Conservation (phyloP, 257 asterid species). For the Nicotiana tomentosiformis region DNA sequence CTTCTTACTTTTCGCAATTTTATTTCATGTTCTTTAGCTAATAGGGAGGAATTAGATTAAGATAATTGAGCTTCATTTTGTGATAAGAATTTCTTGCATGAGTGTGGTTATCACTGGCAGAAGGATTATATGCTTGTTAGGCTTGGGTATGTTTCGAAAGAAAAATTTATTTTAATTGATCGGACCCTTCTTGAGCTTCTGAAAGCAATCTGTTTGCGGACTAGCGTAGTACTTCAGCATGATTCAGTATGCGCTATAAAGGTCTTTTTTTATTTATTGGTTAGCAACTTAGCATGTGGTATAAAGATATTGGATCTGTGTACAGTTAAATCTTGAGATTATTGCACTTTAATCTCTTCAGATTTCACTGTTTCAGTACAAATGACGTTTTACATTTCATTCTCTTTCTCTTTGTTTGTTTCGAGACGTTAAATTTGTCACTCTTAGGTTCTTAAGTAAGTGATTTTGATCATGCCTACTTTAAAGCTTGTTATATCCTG, state of each 20-base stretch:
- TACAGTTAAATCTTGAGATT: not conserved
- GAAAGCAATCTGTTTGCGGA: not conserved
- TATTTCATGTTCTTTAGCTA: not conserved
- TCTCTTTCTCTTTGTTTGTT: not conserved
- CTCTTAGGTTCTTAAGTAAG: not conserved
- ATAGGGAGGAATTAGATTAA: not conserved
- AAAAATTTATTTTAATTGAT: not conserved
- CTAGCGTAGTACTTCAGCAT: not conserved
- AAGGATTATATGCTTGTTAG: not conserved
- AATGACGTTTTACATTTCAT: not conserved
- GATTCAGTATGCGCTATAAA: not conserved
- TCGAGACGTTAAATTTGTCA: not conserved
- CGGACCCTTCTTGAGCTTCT: not conserved
- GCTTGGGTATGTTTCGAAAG: not conserved
- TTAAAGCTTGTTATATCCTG: not conserved
- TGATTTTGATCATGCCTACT: not conserved
- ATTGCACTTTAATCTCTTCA: not conserved
- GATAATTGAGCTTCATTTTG: not conserved
- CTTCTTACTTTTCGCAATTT: not conserved
- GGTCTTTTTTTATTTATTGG: too few species aligned
- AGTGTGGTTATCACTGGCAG: not conserved
- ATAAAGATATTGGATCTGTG: not conserved
- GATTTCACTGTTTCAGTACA: not conserved
- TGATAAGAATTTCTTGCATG: not conserved
- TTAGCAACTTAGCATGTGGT: too few species aligned